These are phyloP conservation scores for Beta lomatogona DNA, from an alignment of 179 eudicot species.

Conservation along the genomic window DNA sequence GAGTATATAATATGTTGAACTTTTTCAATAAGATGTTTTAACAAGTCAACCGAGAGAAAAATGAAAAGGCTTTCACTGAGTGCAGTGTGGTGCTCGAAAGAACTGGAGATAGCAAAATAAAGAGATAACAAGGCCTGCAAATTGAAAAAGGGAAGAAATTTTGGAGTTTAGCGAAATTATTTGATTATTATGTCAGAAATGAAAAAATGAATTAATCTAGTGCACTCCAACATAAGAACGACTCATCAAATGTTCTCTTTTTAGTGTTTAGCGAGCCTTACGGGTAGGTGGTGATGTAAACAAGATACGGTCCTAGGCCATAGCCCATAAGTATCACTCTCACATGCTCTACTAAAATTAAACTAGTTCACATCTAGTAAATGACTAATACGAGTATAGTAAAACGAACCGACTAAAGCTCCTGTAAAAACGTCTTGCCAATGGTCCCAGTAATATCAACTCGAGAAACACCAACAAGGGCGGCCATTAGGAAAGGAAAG, in stretches of 20 bases:
- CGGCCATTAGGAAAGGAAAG: slow-evolving; percentile 49
- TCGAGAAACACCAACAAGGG: slow-evolving; percentile 60
- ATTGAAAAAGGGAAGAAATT: too few species aligned
- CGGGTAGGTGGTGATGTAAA: too few species aligned
- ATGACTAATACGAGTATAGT: background rate
- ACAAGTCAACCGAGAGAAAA: slow-evolving; percentile 7
- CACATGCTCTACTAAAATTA: too few species aligned
- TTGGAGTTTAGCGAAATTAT: too few species aligned
- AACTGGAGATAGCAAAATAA: slow-evolving; percentile 56
- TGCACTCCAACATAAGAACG: too few species aligned
- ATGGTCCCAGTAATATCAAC: slow-evolving; percentile 67
- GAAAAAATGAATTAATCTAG: too few species aligned
- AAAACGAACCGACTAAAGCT: slow-evolving; percentile 43
- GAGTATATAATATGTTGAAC: background rate
- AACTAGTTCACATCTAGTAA: too few species aligned
- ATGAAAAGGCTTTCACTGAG: slow-evolving; percentile 41
- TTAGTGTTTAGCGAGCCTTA: too few species aligned
- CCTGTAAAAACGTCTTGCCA: slow-evolving; percentile 64
- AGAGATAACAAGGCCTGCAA: slow-evolving; percentile 45
- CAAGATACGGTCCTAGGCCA: too few species aligned
- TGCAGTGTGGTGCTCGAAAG: slow-evolving; percentile 50
- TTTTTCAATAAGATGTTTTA: background rate
- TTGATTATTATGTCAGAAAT: too few species aligned
- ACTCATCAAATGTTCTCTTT: too few species aligned
- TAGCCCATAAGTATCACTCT: background rate